Evolutionary conservation across 1,284 basidiomycete species (phyloP), one percentile per base, ranked within the genome.

Genomic region (Thecaphora thlaspeos): DNA sequence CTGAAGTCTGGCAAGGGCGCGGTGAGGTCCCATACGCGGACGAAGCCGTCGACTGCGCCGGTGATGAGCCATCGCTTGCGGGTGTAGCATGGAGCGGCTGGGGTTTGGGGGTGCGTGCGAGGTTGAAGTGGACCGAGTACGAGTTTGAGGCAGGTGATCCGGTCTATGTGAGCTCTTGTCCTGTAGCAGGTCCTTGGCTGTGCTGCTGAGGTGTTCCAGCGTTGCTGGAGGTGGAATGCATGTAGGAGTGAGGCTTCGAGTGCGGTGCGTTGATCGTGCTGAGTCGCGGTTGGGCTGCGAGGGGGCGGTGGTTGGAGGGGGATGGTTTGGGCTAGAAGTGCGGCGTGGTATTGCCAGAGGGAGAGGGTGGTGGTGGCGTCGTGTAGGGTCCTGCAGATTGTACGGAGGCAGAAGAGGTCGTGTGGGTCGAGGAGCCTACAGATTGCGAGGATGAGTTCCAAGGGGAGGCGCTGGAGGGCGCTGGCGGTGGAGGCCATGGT

Each of bases 31-130:
- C 75, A 77, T 3, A 73, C 54, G 2, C 75, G 58, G 17, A 77
- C 57, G 40, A 62, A 68, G 12, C 73, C 79, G 26, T 75, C 60
- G 44, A 90, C 88, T 19, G 88, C 91, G 9, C 88, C 93, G 0
- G 91, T 93, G 58, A 92, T 83, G 24, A 96, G 84, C 68, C 11
- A 28, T 18, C 34, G 23, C 12, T 34, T 34, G 32, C 32, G 32
- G 17, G 10, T 8, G 32, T 34, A 34, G 11, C 32, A n/a, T n/a
- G n/a, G n/a, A n/a, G 32, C 9, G 32, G 15, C 7, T 34, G 9
- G 9, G 11, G 11, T 17, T 34, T 34, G 9, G 32, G 10, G 11
- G 9, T 17, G 5, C 4, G 11, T 15, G 22, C 26, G 18, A 36
- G 23, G 8, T 17, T 43, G 21, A 22, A 40, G 36, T 18, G 24